Percentiles rank a stretch among this genome's conserved stretches.
Conservation (phyloP, 1,139 yeast genomes). For the Hyphopichia buzzinii region DNA sequence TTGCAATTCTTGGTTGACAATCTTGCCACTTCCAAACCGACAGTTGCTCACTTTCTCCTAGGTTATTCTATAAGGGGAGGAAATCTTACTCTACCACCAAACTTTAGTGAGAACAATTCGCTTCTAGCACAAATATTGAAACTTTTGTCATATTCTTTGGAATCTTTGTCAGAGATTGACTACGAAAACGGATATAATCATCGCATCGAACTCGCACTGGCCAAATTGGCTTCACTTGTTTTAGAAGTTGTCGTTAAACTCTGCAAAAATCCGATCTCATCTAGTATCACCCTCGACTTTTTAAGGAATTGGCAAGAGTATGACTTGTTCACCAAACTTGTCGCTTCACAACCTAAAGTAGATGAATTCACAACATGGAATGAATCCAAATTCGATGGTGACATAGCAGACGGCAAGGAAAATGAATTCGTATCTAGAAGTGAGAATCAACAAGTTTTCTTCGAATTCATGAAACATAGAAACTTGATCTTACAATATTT, state of each 20-base stretch:
- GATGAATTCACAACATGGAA: conserved; percentile 52
- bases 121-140: conserved; percentile 54
- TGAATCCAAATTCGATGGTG: conserved; percentile 42
- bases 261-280: conserved; percentile 53
- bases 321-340: conserved; percentile 51
- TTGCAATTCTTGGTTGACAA: conserved; percentile 57
- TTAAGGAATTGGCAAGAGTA: conserved; percentile 43
- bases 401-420: conserved; percentile 21
- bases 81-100: conserved; percentile 17
- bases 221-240: conserved; percentile 54
- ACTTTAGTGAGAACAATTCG: conserved; percentile 31
- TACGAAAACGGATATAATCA: conserved; percentile 34
- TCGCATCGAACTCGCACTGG: conserved; percentile 50
- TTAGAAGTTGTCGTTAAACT: conserved; percentile 62
- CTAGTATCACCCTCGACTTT: conserved; percentile 48
- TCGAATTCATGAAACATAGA: conserved; percentile 63
- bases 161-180: conserved; percentile 36
- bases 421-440: conserved; percentile 36
- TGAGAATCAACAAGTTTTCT: conserved; percentile 50
- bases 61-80: conserved; percentile 56
- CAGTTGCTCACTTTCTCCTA: conserved; percentile 70
- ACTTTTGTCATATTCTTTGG: conserved; percentile 48
- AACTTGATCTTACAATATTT: conserved; percentile 61
- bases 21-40: conserved; percentile 43
- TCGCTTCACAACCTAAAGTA: conserved; percentile 56